phyloP scores from a whole-genome alignment of 202 grass and related monocot species.

The Panicum hallii region DNA sequence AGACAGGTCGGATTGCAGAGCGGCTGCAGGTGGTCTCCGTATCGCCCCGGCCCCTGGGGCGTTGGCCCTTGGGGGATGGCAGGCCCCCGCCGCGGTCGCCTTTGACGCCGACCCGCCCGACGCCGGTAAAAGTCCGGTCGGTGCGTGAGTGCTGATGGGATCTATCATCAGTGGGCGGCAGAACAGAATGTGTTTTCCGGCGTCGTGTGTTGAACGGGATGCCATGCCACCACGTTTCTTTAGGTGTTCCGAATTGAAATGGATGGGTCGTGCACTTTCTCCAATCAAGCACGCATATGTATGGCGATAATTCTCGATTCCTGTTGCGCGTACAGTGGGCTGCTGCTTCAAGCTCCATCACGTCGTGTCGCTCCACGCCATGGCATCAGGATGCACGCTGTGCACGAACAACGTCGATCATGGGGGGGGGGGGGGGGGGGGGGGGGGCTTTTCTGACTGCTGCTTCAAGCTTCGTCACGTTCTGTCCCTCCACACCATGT shows the following conservation, averaged over 20 bases:
- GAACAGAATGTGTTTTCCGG: background rate
- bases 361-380: too few species aligned
- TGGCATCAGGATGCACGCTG: too few species aligned
- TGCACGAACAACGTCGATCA: too few species aligned
- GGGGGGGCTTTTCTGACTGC: too few species aligned
- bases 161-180: constrained; percentile 13
- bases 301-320: background rate
- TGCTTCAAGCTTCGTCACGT: background rate
- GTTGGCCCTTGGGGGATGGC: background rate
- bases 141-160: background rate
- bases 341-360: too few species aligned
- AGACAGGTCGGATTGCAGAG: constrained; percentile 8
- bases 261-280: background rate
- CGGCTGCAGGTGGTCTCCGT: background rate
- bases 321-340: background rate
- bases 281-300: background rate
- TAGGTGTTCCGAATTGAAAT: background rate
- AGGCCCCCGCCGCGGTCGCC: background rate
- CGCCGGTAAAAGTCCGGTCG: background rate
- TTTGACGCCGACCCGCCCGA: background rate
- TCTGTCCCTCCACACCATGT: background rate
- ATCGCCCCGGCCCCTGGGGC: background rate
- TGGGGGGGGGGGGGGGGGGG: too few species aligned
- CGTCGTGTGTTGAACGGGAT: background rate
- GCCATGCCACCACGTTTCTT: background rate